These are phyloP conservation scores for Gracilaria caudata DNA, from an alignment of 23 red algal species.

Conservation along the genomic window DNA sequence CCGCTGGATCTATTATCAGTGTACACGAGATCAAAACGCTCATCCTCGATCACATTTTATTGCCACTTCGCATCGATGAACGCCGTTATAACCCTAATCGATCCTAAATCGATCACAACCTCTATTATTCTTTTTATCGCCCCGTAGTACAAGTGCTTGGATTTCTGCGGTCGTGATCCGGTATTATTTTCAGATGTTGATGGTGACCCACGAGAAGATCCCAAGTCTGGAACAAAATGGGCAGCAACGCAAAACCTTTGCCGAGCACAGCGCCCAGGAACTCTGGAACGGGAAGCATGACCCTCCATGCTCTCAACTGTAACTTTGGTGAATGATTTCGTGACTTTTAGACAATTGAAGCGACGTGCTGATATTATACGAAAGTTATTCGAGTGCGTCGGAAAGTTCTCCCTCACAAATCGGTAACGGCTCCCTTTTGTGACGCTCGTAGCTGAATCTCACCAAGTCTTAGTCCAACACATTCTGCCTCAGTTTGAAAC, in stretches of 20 bases:
- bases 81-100: background rate
- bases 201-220: background rate
- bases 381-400: too few relatives aligned
- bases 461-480: too few relatives aligned
- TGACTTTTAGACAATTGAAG: too few relatives aligned
- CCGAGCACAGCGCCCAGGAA: background rate
- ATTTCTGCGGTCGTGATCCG: background rate
- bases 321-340: too few relatives aligned
- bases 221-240: background rate
- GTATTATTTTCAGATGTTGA: background rate
- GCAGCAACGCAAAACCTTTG: constrained; percentile 2
- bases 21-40: constrained; percentile 6
- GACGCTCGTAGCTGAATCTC: too few relatives aligned
- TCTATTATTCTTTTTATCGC: background rate
- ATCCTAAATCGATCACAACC: background rate
- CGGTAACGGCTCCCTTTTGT: too few relatives aligned
- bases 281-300: too few relatives aligned
- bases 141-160: background rate
- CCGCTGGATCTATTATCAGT: background rate
- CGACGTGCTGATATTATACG: too few relatives aligned
- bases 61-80: background rate
- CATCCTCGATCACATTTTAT: background rate
- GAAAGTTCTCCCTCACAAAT: too few relatives aligned
- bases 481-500: too few relatives aligned
- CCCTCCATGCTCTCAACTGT: too few relatives aligned